Evolutionary conservation across 768 basidiomycete genomes (phyloP).

Genomic region (Macrocybe gigantea): DNA sequence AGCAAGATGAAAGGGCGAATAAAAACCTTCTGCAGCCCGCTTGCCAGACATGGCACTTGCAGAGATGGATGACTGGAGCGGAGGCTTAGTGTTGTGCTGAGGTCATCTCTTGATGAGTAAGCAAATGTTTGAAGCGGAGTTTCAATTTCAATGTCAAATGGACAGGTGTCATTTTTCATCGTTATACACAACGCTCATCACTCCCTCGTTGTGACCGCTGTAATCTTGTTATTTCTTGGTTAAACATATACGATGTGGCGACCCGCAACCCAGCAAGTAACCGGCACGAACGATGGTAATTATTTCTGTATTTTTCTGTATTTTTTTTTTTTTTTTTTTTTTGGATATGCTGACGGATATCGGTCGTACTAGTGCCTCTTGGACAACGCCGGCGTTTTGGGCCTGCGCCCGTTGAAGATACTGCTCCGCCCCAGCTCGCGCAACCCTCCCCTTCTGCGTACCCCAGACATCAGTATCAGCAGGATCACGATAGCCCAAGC

Average conservation of each 20-base stretch:
- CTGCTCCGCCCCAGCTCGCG: conserved; percentile 76
- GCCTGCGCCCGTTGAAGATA: conserved; percentile 78
- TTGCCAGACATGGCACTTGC: conserved; percentile 26
- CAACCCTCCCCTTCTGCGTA: conserved; percentile 86
- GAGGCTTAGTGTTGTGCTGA: neutral
- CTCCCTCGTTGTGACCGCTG: conserved; percentile 14
- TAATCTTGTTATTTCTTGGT: conserved; percentile 27
- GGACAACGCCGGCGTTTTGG: conserved; percentile 90
- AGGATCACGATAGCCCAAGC: conserved; percentile 48
- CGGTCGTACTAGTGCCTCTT: conserved; percentile 53
- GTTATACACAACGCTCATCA: conserved; percentile 16
- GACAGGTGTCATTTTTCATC: conserved; percentile 6
- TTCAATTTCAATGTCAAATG: conserved; percentile 14
- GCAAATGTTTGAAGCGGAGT: conserved; percentile 27
- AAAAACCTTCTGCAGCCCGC: conserved; percentile 32
- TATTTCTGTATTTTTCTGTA: conserved; percentile 11
- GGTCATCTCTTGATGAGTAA: conserved; percentile 11
- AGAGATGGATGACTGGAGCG: too few species aligned
- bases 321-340: conserved; percentile 11
- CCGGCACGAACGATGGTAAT: conserved; percentile 87
- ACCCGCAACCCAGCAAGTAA: conserved; percentile 83
- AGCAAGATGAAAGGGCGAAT: conserved; percentile 1
- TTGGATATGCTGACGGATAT: neutral
- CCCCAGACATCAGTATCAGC: conserved; percentile 51
- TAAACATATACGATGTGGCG: conserved; percentile 63